Base-by-base conservation (phyloP, 225 moss, liverwort and hornwort genomes). In the Ulota crispa region DNA sequence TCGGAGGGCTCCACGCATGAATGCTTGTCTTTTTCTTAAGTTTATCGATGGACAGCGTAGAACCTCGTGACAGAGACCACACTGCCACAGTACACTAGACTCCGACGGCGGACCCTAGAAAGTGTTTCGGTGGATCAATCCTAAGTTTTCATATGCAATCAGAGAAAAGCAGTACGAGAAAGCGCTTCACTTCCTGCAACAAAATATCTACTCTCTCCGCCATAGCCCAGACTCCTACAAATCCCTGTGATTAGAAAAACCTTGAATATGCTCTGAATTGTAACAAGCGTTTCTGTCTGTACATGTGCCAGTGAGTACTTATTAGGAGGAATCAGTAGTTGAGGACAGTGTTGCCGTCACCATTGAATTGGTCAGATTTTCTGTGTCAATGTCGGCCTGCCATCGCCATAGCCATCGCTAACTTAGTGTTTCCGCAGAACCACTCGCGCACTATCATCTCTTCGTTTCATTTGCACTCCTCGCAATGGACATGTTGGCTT, bases 401-500 rank as follows among this genome's bases (percentile, higher is more conserved):
- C n/a, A 6, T 71, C 81, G 34, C 45, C 64, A 16, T 9, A 34
- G 45, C 12, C 8, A 45, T 66, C 3, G 41, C 45, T 18, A 36
- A 36, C 36, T 36, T 36, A 20, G 66, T 53, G 41, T 27, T 59
- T 21, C 4, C 43, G 65, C 14, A 43, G 43, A 72, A 14, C 37
- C 55, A 14, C 16, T 37, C 14, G 6, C 64, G 10, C 64, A 34
- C 11, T 34, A 47, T 52, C 52, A 34, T 77, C 52, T 19, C 24
- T 16, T 52, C 52, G 34, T 65, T 16, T 34, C 9, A 36, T 24
- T 3, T 8, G 39, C 14, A 64, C 23, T 20, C 27, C 28, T 27
- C 54, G 34, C 14, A 7, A 89, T 89, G 89, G 89, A 89, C 19
- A 87, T 89, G 82, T 30, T 89, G 65, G 81, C 81, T 80, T 73